A percentile compares a stretch with the other conserved stretches of the same genome.
Evolutionary conservation across 2,329 filamentous ascomycete genomes (phyloP).

Genomic region (Paraphaeosphaeria sporulosa): DNA sequence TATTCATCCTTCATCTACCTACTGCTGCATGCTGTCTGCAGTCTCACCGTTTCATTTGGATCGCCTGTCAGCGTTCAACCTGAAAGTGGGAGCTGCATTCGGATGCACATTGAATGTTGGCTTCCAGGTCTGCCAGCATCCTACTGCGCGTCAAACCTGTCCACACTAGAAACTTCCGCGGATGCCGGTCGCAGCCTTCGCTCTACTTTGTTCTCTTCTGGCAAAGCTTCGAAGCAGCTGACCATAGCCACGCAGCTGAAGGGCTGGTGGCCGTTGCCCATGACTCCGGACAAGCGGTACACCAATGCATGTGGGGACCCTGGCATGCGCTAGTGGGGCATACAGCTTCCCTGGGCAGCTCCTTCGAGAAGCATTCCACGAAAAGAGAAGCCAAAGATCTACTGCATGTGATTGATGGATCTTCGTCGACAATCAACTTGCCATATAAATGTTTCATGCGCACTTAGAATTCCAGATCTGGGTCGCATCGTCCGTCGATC

Average conservation of each 20-base stretch:
- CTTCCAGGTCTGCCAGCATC: not conserved
- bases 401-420: slow-evolving; percentile 22
- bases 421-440: slow-evolving; percentile 14
- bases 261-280: slow-evolving; percentile 19
- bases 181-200: not conserved
- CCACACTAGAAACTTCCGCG: not conserved
- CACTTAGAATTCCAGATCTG: slow-evolving; percentile 19
- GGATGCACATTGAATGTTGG: not conserved
- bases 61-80: slow-evolving; percentile 20
- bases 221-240: slow-evolving; percentile 13
- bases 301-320: slow-evolving; percentile 34
- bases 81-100: not conserved
- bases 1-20: slow-evolving; percentile 40
- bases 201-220: not conserved
- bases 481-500: slow-evolving; percentile 23
- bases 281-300: slow-evolving; percentile 18
- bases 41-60: slow-evolving; percentile 32
- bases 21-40: slow-evolving; percentile 32
- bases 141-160: not conserved
- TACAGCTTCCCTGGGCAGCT: slow-evolving; percentile 19
- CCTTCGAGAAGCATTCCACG: slow-evolving; percentile 23
- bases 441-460: slow-evolving; percentile 26
- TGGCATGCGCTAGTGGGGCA: slow-evolving; percentile 36
- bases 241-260: slow-evolving; percentile 18
- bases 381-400: slow-evolving; percentile 10